Conservation (phyloP, 192 early-diverging fungal genomes). For the Backusella tuberculispora region DNA sequence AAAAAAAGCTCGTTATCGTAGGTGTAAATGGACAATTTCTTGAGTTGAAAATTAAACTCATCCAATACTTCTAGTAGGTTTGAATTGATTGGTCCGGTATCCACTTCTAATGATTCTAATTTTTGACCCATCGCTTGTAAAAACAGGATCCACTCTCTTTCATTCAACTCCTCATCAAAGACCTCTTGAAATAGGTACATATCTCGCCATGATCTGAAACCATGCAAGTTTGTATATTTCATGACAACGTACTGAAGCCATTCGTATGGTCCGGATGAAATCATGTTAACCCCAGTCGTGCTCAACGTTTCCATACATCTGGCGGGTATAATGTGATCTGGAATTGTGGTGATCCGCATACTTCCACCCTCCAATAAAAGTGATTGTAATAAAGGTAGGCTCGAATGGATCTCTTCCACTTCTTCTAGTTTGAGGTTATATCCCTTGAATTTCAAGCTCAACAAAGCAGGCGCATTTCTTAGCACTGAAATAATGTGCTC, state of each 20-base stretch:
- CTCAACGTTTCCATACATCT: not conserved
- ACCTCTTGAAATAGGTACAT: not conserved
- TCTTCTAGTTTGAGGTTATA: not conserved
- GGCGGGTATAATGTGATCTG: not conserved
- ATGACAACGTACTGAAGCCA: not conserved
- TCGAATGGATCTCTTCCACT: not conserved
- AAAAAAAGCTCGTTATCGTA: constrained; percentile 1
- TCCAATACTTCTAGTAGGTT: not conserved
- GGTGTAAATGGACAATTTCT: not conserved
- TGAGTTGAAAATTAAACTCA: not conserved
- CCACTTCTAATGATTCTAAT: constrained; percentile 3
- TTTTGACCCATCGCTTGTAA: not conserved
- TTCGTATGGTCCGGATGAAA: not conserved
- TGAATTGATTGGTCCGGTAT: not conserved
- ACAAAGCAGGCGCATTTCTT: not conserved
- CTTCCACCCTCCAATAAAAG: not conserved
- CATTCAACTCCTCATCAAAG: not conserved
- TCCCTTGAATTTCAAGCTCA: constrained; percentile 7
- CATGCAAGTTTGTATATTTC: not conserved
- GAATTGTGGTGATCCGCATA: not conserved
- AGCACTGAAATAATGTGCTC: not conserved
- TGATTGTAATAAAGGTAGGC: not conserved
- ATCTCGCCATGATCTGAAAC: not conserved
- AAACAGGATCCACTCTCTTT: not conserved
- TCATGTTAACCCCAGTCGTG: not conserved